Base-by-base conservation (phyloP, 2,329 filamentous ascomycete species). In the Nannizziopsis arthrosporioides region DNA sequence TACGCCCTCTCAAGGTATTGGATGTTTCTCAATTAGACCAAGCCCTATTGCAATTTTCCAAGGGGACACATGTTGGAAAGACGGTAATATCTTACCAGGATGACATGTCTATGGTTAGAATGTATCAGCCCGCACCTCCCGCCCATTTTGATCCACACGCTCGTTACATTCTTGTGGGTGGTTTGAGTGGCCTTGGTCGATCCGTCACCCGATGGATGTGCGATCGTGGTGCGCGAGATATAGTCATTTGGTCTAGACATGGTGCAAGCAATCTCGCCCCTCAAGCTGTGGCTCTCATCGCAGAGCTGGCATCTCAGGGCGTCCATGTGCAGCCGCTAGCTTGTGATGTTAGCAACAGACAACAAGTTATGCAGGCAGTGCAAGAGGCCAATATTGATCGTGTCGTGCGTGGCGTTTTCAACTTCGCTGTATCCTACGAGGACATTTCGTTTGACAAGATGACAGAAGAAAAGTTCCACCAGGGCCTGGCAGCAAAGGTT, bases 241-340 rank as follows among this genome's bases (percentile, higher is more conserved):
- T 65, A 5, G 48, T 61, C 12, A 50, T 62, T 36, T 60, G 15
- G 35, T 37, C 56, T 10, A 44, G 59, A 30, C 46, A 53, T 27
- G 50, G 47, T 15, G 39, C 11, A 5, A 38, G 27, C 38, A 40
- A 19, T 15, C 7, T 27, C 4, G 22, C 22, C 22, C 39, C 52
- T 34, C 37, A 40, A 5, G 38, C 30, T 27, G 14, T 48, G n/a
- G 34, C 34, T 11, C 15, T 53, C 10, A 42, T 44, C 27, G 41
- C 41, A 11, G 17, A 39, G 36, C 35, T 49, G 9, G 48, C 44
- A 1, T 42, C 41, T 10, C 19, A 36, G 3, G 47, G 49, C 12
- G 44, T 47, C n/a, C 14, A 18, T 2, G 22, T 53, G 18, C 19
- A 31, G 10, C 18, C 32, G 12, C 22, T 48, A 7, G 34, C 37